Conservation (phyloP, 805 yeast species). For the Candida morakotiae region DNA sequence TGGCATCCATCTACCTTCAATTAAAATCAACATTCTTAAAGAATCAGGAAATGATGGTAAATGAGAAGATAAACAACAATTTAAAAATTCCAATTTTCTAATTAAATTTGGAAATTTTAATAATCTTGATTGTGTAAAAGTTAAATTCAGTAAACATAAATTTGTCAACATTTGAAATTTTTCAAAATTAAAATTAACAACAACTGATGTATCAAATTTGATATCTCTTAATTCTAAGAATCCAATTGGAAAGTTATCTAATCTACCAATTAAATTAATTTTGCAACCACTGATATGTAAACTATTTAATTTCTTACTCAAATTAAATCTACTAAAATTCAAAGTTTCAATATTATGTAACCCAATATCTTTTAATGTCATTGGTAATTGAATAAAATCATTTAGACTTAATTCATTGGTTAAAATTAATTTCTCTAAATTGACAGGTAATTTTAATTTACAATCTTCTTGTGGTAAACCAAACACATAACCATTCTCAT, state of each 20-base stretch:
- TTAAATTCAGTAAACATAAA: conserved; percentile 5
- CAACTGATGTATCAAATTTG: conserved; percentile 8
- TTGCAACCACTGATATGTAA: conserved; percentile 5
- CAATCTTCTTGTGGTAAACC: not conserved
- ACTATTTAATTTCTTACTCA: conserved; percentile 5
- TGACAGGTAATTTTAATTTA: conserved; percentile 5
- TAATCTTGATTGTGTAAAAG: conserved; percentile 5
- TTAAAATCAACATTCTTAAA: conserved; percentile 5
- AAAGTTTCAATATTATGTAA: conserved; percentile 4
- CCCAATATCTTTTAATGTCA: conserved; percentile 4
- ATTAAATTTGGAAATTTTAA: conserved; percentile 4
- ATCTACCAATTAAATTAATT: conserved; percentile 6
- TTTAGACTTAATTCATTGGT: conserved; percentile 6
- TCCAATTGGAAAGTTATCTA: conserved; percentile 7
- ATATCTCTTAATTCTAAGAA: conserved; percentile 8
- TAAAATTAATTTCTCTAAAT: conserved; percentile 7
- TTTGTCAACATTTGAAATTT: conserved; percentile 2
- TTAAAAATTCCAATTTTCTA: conserved; percentile 8
- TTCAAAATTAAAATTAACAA: conserved; percentile 7
- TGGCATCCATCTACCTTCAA: conserved; percentile 7
- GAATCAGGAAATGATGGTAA: conserved; percentile 8
- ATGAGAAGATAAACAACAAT: conserved; percentile 8
- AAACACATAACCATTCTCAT: conserved; percentile 6
- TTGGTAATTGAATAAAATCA: conserved; percentile 7
- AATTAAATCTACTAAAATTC: conserved; percentile 8